A percentile compares a stretch with the other conserved stretches of the same genome.
phyloP scores from a whole-genome alignment of 2,329 filamentous ascomycete genomes.

The Bimuria novae-zelandiae region DNA sequence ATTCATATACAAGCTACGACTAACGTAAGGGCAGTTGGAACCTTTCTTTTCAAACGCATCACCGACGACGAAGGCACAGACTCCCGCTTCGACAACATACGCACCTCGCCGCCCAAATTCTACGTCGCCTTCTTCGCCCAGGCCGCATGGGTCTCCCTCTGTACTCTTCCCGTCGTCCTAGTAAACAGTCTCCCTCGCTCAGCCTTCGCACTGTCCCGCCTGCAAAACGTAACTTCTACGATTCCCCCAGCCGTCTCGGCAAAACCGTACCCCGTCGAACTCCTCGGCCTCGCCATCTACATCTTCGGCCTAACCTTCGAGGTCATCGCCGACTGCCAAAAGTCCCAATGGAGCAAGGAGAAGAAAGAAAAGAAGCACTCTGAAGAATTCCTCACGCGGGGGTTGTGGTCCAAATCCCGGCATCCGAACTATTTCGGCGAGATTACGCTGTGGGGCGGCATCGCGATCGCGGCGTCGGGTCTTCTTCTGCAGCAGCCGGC shows the following conservation, averaged over 20 bases:
- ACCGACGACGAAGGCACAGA: slow-evolving; percentile 61
- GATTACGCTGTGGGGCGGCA: slow-evolving; percentile 69
- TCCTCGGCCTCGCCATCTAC: slow-evolving; percentile 63
- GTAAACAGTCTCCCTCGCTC: slow-evolving; percentile 65
- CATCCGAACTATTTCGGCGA: slow-evolving; percentile 78
- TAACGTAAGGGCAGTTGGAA: slow-evolving; percentile 54
- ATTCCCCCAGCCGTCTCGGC: slow-evolving; percentile 52
- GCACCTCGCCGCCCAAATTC: slow-evolving; percentile 58
- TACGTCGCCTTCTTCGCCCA: slow-evolving; percentile 62
- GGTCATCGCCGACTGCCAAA: slow-evolving; percentile 66
- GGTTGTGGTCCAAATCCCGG: slow-evolving; percentile 64
- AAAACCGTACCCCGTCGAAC: slow-evolving; percentile 54
- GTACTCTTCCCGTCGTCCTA: slow-evolving; percentile 66
- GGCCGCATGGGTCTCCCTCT: slow-evolving; percentile 70
- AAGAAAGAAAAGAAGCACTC: slow-evolving; percentile 69
- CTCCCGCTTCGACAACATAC: slow-evolving; percentile 61
- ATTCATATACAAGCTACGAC: background rate
- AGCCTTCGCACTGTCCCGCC: slow-evolving; percentile 44
- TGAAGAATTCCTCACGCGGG: slow-evolving; percentile 67
- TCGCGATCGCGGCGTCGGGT: slow-evolving; percentile 64
- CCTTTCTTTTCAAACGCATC: slow-evolving; percentile 67
- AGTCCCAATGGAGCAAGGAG: slow-evolving; percentile 63
- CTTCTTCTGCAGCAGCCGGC: slow-evolving; percentile 60
- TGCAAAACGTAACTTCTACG: slow-evolving; percentile 37
- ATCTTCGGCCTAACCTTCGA: slow-evolving; percentile 65